Conservation (phyloP, 768 basidiomycete species). For the Coprinopsis cinerea region DNA sequence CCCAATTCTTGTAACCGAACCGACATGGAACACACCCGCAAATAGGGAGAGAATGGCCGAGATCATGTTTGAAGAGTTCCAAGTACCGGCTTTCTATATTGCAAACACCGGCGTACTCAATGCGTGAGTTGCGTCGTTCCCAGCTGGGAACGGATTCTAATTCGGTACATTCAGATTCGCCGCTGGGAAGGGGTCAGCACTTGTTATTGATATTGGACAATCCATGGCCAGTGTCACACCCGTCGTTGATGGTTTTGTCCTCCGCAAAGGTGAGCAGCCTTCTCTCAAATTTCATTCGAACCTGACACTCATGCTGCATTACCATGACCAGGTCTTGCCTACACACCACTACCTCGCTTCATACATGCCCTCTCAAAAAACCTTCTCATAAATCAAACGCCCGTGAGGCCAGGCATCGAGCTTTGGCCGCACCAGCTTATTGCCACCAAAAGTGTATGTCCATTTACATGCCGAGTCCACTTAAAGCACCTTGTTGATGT, state of each 20-base stretch:
- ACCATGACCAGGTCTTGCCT: slow-evolving; percentile 56
- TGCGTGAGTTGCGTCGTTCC: slow-evolving; percentile 50
- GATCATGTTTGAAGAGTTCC: slow-evolving; percentile 95
- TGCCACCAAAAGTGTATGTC: slow-evolving; percentile 61
- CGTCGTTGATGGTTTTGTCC: slow-evolving; percentile 95
- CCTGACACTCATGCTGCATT: not conserved
- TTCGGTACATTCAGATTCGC: slow-evolving; percentile 61
- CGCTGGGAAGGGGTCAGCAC: slow-evolving; percentile 93
- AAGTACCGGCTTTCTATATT: slow-evolving; percentile 93
- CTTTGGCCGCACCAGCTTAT: slow-evolving; percentile 87
- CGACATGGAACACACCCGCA: slow-evolving; percentile 92
- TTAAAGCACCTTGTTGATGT: slow-evolving; percentile 6
- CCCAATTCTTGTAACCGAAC: slow-evolving; percentile 89
- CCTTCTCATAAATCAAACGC: slow-evolving; percentile 46
- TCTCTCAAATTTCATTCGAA: not conserved
- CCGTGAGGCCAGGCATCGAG: slow-evolving; percentile 52
- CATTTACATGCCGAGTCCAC: not conserved
- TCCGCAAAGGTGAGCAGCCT: slow-evolving; percentile 70
- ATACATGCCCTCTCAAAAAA: slow-evolving; percentile 77
- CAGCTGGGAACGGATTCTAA: not conserved
- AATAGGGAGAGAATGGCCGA: slow-evolving; percentile 94
- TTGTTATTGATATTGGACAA: slow-evolving; percentile 92
- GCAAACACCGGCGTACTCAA: slow-evolving; percentile 92
- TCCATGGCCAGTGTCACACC: slow-evolving; percentile 88
- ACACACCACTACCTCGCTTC: slow-evolving; percentile 71